Evolutionary conservation across 495 filamentous ascomycete species (phyloP).

Genomic region (Penicillium pancosmium): DNA sequence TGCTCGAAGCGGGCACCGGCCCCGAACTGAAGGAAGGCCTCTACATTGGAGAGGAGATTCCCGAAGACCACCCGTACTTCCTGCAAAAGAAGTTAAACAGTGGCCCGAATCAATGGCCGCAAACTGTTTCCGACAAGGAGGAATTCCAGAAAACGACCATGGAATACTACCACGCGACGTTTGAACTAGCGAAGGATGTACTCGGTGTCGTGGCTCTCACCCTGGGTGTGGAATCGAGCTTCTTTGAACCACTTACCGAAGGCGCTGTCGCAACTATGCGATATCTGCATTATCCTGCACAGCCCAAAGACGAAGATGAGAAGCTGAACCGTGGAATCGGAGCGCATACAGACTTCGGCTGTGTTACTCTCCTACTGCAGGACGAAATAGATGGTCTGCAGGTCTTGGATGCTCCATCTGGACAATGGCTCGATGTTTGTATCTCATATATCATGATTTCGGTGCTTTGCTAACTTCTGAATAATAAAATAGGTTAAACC

Average conservation of each 20-base stretch:
- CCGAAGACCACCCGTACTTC: slow-evolving; percentile 42
- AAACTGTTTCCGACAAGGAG: slow-evolving; percentile 38
- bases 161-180: slow-evolving; percentile 49
- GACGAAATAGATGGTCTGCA: slow-evolving; percentile 52
- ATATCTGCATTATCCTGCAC: slow-evolving; percentile 46
- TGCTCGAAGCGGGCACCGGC: slow-evolving; percentile 45
- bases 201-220: slow-evolving; percentile 35
- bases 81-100: slow-evolving; percentile 37
- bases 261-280: slow-evolving; percentile 47
- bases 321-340: slow-evolving; percentile 44
- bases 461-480: slow-evolving; percentile 13
- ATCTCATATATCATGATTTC: slow-evolving; percentile 28
- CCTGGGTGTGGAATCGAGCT: slow-evolving; percentile 35
- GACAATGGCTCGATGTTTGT: slow-evolving; percentile 46
- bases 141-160: slow-evolving; percentile 50
- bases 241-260: slow-evolving; percentile 34
- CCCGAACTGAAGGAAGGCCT: slow-evolving; percentile 57
- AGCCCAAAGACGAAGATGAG: slow-evolving; percentile 44
- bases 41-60: slow-evolving; percentile 52
- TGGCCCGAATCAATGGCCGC: slow-evolving; percentile 55
- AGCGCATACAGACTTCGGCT: slow-evolving; percentile 52
- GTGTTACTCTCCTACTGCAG: slow-evolving; percentile 48
- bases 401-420: slow-evolving; percentile 54
- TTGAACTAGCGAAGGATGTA: slow-evolving; percentile 36
- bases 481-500: slow-evolving; percentile 43